These are phyloP conservation scores for Penicillium sp. DNA, from an alignment of 2,329 filamentous ascomycete genomes.

Conservation along the genomic window DNA sequence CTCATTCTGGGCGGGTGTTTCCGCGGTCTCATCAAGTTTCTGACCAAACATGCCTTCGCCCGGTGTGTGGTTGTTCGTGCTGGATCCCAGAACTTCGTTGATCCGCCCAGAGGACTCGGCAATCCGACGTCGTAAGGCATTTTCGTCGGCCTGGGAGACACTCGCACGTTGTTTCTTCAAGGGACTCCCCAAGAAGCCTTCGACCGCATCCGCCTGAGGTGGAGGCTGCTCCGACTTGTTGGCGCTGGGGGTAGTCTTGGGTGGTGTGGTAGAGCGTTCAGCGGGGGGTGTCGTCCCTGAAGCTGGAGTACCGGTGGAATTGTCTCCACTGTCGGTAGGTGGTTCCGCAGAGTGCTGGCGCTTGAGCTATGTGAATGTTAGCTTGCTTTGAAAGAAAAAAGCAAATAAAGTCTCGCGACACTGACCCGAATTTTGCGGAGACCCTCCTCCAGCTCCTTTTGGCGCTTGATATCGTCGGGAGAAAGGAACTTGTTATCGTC, in stretches of 20 bases:
- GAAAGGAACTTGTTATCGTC: conserved; percentile 48
- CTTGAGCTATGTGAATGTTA: conserved; percentile 50
- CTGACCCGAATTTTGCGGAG: conserved; percentile 61
- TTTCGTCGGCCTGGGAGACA: conserved; percentile 40
- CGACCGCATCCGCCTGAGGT: conserved; percentile 17
- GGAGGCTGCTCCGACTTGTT: conserved; percentile 16
- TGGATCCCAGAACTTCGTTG: conserved; percentile 31
- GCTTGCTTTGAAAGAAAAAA: neutral
- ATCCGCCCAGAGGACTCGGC: conserved; percentile 38
- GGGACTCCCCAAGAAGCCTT: conserved; percentile 42
- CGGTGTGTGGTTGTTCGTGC: conserved; percentile 13
- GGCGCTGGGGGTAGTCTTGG: conserved; percentile 20
- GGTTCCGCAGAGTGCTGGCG: conserved; percentile 60
- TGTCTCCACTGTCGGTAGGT: conserved; percentile 32
- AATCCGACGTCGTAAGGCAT: conserved; percentile 38
- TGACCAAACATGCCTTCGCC: conserved; percentile 17
- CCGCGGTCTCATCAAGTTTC: conserved; percentile 12
- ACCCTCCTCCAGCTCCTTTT: conserved; percentile 58
- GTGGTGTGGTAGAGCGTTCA: conserved; percentile 35
- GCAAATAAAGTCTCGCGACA: conserved; percentile 1
- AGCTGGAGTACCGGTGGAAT: conserved; percentile 34
- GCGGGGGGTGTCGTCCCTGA: conserved; percentile 36
- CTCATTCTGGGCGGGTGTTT: conserved; percentile 9
- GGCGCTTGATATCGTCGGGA: conserved; percentile 55
- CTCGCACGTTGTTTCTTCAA: conserved; percentile 46